Conservation (phyloP, 225 moss, liverwort and hornwort genomes). For the Rhytidiadelphus loreus region DNA sequence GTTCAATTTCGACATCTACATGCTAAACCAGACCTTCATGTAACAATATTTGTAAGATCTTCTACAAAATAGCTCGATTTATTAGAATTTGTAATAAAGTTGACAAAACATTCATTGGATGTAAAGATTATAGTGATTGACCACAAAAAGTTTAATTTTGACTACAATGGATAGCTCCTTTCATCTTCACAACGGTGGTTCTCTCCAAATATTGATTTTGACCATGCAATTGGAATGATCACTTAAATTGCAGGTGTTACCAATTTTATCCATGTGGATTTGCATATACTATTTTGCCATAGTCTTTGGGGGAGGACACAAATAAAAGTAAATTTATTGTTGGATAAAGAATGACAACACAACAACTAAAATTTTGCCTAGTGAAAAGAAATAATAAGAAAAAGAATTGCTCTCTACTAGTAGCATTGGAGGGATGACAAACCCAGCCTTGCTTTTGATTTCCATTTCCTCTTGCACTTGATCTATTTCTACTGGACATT, state of each 20-base stretch:
- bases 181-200: no score
- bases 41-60: no score
- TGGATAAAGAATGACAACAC: background rate
- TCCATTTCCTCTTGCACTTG: accelerated
- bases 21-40: accelerated
- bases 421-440: accelerated
- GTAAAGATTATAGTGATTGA: no score
- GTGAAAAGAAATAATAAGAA: background rate
- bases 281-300: background rate
- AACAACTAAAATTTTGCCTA: background rate
- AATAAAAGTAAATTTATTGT: background rate
- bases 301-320: no score
- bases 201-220: background rate
- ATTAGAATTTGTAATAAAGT: no score
- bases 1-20: no score
- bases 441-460: accelerated
- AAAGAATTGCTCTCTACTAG: accelerated
- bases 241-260: background rate
- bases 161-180: no score
- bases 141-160: no score
- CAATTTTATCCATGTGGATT: background rate
- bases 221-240: accelerated
- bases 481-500: background rate
- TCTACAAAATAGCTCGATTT: no score
- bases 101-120: no score